A percentile compares a stretch with the other conserved stretches of the same genome.
These are phyloP conservation scores for Suillus luteus DNA, from an alignment of 768 basidiomycete genomes.

Conservation along the genomic window DNA sequence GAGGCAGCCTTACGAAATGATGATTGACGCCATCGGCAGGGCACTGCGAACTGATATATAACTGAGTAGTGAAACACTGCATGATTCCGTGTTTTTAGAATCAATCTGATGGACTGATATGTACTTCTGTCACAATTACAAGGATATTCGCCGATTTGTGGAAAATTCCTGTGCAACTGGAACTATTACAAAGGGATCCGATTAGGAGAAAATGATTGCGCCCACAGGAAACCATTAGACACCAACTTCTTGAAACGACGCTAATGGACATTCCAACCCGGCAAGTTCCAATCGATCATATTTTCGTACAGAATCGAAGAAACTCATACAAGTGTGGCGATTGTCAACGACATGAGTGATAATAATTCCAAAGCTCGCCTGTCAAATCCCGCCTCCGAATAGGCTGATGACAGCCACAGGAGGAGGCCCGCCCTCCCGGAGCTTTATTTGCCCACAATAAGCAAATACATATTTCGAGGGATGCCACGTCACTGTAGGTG, in stretches of 20 bases:
- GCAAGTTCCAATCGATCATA: background rate
- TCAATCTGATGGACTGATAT: background rate
- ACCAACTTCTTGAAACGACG: background rate
- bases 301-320: background rate
- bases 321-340: background rate
- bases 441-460: conserved; percentile 76
- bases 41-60: background rate
- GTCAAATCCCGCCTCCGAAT: conserved; percentile 55
- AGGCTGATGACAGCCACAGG: conserved; percentile 71
- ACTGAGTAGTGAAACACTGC: background rate
- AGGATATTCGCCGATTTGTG: background rate
- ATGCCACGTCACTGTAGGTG: conserved; percentile 82
- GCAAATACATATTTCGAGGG: conserved; percentile 81
- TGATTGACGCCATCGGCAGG: background rate
- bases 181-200: background rate
- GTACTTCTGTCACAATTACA: background rate
- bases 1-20: conserved; percentile 1
- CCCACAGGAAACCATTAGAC: background rate
- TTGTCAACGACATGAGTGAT: too few species aligned
- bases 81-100: background rate
- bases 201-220: background rate
- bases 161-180: background rate
- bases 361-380: background rate
- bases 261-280: background rate
- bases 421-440: conserved; percentile 63